phyloP scores from a whole-genome alignment of 306 rosid genomes.

The Quercus berberidifolia region DNA sequence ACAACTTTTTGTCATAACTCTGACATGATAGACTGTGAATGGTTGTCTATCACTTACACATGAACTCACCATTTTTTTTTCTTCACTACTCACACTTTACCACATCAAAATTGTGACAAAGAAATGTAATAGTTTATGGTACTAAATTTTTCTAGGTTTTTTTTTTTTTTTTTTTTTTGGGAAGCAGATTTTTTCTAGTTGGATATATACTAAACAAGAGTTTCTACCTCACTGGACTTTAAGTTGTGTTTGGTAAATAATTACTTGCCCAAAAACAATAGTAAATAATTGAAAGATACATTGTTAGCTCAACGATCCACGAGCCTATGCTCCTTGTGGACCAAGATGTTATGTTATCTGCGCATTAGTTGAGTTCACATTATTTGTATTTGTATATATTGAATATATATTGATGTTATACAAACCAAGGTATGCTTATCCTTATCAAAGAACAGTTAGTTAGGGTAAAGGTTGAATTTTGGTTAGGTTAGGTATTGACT shows the following conservation, averaged over 20 bases:
- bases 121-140: no score
- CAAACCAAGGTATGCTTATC: neutral
- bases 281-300: neutral
- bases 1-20: no score
- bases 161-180: no score
- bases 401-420: neutral
- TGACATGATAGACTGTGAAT: no score
- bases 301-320: constrained; percentile 35
- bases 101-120: no score
- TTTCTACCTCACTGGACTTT: no score
- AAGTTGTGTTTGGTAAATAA: neutral
- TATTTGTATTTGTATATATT: neutral
- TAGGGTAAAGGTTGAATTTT: constrained; percentile 34
- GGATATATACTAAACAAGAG: no score
- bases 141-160: no score
- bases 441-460: constrained; percentile 27
- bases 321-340: constrained; percentile 6
- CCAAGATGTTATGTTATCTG: neutral
- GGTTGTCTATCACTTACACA: no score
- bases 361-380: neutral
- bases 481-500: constrained; percentile 42
- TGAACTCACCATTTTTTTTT: no score
- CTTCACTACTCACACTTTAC: no score
- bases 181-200: no score
- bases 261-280: neutral